Percentiles rank a stretch among this genome's conserved stretches.
These are phyloP conservation scores for Rhynchosporium secalis DNA, from an alignment of 2,329 filamentous ascomycete species.

Conservation along the genomic window DNA sequence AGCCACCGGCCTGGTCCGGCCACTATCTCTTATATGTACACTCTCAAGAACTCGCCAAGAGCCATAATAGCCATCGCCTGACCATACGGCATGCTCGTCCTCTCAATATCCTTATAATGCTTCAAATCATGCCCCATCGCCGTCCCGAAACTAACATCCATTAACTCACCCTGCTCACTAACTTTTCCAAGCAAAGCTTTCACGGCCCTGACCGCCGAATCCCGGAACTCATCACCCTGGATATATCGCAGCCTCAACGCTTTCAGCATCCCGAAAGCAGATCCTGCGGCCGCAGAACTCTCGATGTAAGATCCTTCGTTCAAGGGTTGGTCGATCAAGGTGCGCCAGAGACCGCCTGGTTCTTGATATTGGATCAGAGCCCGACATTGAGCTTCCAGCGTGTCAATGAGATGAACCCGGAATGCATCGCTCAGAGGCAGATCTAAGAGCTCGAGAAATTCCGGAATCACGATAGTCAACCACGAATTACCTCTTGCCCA, in stretches of 20 bases:
- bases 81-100: conserved; percentile 82
- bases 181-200: conserved; percentile 67
- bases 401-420: conserved; percentile 54
- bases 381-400: conserved; percentile 67
- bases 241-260: conserved; percentile 70
- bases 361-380: conserved; percentile 63
- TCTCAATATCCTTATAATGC: conserved; percentile 74
- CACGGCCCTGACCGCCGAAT: conserved; percentile 64
- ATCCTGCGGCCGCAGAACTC: conserved; percentile 76
- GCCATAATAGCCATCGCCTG: conserved; percentile 86
- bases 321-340: conserved; percentile 71
- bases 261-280: conserved; percentile 79
- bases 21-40: conserved; percentile 60
- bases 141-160: conserved; percentile 76
- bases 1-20: too few species aligned
- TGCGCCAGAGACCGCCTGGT: conserved; percentile 68
- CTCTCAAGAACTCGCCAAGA: conserved; percentile 71
- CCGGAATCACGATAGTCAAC: conserved; percentile 81
- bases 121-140: conserved; percentile 72
- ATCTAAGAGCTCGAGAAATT: conserved; percentile 73
- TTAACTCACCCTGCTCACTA: conserved; percentile 65
- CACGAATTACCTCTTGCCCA: conserved; percentile 68
- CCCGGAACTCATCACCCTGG: conserved; percentile 55
- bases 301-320: conserved; percentile 73
- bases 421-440: conserved; percentile 57